phyloP scores from a whole-genome alignment of 2,329 filamentous ascomycete species.

The Leptographium lundbergii region DNA sequence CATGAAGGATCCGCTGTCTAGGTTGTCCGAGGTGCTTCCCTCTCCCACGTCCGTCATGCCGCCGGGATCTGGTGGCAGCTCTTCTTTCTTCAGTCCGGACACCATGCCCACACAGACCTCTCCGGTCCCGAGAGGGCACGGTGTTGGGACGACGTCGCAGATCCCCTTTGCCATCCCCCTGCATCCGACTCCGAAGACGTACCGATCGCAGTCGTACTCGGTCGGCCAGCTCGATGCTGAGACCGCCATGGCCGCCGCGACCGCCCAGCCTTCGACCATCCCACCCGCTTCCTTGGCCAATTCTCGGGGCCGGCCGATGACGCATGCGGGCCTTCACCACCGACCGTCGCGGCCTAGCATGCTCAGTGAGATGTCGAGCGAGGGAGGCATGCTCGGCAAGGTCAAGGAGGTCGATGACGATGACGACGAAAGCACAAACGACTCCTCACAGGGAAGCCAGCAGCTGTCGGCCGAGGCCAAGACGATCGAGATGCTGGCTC shows the following conservation, averaged over 20 bases:
- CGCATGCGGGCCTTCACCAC: conserved; percentile 61
- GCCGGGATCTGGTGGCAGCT: conserved; percentile 26
- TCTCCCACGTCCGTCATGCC: conserved; percentile 56
- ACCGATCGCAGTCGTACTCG: conserved; percentile 92
- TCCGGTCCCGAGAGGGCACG: conserved; percentile 37
- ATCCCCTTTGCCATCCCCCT: conserved; percentile 81
- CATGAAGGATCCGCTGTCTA: conserved; percentile 63
- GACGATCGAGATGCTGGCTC: conserved; percentile 48
- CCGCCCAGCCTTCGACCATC: conserved; percentile 11
- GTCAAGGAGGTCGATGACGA: conserved; percentile 59
- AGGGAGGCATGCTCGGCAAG: conserved; percentile 49
- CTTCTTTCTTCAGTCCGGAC: conserved; percentile 38
- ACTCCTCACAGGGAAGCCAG: conserved; percentile 36
- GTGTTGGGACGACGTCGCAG: conserved; percentile 37
- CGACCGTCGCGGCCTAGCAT: conserved; percentile 69
- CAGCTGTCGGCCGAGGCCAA: conserved; percentile 45
- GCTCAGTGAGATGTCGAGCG: conserved; percentile 58
- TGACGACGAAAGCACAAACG: conserved; percentile 43
- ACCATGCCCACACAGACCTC: conserved; percentile 33
- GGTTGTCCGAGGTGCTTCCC: conserved; percentile 60
- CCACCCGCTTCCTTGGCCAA: conserved; percentile 31
- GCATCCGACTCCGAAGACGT: conserved; percentile 82
- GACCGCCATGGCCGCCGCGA: conserved; percentile 12
- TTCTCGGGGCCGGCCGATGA: conserved; percentile 37
- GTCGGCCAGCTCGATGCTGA: conserved; percentile 80